Conservation (phyloP, 129 eudicot genomes). For the Oenanthe sinensis region DNA sequence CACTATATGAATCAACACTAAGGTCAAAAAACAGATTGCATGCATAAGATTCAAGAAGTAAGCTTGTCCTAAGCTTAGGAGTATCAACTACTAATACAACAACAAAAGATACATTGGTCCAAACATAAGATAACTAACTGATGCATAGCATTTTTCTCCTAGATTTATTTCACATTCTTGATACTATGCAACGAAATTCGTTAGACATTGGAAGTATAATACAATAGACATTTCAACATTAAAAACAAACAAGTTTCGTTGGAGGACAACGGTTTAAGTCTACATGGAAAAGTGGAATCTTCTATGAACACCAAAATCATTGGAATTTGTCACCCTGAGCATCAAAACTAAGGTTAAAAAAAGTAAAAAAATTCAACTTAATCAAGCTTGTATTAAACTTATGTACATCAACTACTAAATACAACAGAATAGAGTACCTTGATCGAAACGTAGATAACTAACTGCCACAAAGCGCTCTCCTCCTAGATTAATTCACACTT, state of each 20-base stretch:
- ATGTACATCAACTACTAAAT: neutral
- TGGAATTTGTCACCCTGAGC: neutral
- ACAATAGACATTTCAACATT: neutral
- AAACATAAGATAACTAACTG: too few relatives aligned
- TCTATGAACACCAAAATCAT: neutral
- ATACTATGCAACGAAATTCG: conserved; percentile 11
- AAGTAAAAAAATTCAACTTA: neutral
- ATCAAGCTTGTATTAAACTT: neutral
- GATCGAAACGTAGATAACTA: neutral
- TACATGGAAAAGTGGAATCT: neutral
- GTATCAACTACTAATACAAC: neutral
- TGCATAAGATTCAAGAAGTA: neutral
- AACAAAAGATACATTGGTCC: neutral
- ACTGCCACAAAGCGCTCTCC: neutral
- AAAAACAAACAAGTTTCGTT: neutral
- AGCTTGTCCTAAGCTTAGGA: neutral
- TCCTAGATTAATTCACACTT: conserved; percentile 8
- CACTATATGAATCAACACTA: too few relatives aligned
- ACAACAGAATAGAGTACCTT: neutral
- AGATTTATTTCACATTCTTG: neutral
- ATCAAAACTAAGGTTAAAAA: neutral
- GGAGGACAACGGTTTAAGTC: conserved; percentile 2
- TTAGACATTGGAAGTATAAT: neutral
- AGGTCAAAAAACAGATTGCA: neutral
- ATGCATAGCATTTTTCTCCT: neutral